Conservation (phyloP, 2,329 filamentous ascomycete genomes). For the Zopfia rhizophila region DNA sequence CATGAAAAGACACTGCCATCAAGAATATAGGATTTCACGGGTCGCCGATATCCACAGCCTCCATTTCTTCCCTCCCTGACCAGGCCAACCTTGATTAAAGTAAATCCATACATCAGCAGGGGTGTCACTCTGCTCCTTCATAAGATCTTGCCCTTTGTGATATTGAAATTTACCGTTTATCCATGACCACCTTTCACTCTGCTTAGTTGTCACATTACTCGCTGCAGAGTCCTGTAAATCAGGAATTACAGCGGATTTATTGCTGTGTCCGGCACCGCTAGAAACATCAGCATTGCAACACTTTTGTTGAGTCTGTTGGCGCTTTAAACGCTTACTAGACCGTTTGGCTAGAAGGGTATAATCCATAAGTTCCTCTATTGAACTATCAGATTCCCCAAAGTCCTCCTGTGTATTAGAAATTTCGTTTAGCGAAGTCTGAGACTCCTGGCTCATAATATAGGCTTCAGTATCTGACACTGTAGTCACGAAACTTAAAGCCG, state of each 20-base stretch:
- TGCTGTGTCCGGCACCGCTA: constrained; percentile 3
- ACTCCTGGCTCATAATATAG: constrained; percentile 10
- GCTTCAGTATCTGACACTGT: constrained; percentile 10
- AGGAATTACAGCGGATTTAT: constrained; percentile 3
- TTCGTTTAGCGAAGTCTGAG: constrained; percentile 6
- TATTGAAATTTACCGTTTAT: constrained; percentile 10
- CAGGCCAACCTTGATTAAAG: constrained; percentile 11
- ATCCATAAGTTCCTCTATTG: constrained; percentile 11
- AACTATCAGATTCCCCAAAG: constrained; percentile 11
- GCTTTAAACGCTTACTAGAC: constrained; percentile 16
- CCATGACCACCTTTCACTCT: constrained; percentile 12
- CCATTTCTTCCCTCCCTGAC: constrained; percentile 12
- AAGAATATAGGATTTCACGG: constrained; percentile 14
- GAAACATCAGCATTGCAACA: no score
- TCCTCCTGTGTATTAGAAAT: constrained; percentile 5
- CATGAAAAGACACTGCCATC: no score
- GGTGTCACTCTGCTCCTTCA: constrained; percentile 12
- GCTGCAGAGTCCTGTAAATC: neutral
- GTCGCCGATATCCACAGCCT: constrained; percentile 13
- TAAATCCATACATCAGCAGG: constrained; percentile 13
- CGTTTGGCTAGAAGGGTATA: constrained; percentile 18
- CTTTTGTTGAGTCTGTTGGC: constrained; percentile 16
- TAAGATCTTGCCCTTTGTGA: no score
- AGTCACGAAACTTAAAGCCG: constrained; percentile 9
- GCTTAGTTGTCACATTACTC: constrained; percentile 5